Conservation (phyloP, 768 basidiomycete genomes). For the Kwoniella dejecticola region DNA sequence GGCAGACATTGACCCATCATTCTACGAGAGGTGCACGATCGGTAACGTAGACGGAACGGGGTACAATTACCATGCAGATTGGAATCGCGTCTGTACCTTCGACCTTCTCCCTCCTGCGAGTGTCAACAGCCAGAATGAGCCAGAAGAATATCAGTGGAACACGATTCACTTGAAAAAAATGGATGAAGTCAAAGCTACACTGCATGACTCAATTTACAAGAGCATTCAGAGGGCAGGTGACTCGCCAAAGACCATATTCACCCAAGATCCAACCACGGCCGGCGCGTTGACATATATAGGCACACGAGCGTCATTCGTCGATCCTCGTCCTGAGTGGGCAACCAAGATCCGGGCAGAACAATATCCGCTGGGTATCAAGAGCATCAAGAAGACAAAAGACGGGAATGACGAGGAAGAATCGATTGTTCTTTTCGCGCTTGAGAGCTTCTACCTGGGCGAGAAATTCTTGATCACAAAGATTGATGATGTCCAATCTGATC, state of each 20-base stretch:
- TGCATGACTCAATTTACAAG: background rate
- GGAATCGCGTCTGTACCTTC: background rate
- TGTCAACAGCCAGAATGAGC: background rate
- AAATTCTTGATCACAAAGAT: slow-evolving; percentile 10
- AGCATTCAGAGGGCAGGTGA: background rate
- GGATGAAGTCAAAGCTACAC: background rate
- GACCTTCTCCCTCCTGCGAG: background rate
- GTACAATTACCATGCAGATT: background rate
- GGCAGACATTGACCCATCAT: background rate
- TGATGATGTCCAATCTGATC: background rate
- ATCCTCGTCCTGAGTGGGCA: background rate
- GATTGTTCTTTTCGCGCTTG: slow-evolving; percentile 9
- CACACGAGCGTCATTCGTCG: background rate
- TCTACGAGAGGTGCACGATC: background rate
- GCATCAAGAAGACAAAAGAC: background rate
- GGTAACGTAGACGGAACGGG: background rate
- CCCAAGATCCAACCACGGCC: background rate
- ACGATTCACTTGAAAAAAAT: background rate
- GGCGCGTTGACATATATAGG: background rate
- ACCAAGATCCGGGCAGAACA: background rate
- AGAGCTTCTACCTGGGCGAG: background rate
- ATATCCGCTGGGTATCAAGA: background rate
- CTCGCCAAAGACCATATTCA: background rate
- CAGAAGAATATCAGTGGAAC: too few species aligned
- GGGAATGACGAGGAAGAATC: background rate